These are phyloP conservation scores for Cubamyces lactineus DNA, from an alignment of 768 basidiomycete genomes.

Conservation along the genomic window DNA sequence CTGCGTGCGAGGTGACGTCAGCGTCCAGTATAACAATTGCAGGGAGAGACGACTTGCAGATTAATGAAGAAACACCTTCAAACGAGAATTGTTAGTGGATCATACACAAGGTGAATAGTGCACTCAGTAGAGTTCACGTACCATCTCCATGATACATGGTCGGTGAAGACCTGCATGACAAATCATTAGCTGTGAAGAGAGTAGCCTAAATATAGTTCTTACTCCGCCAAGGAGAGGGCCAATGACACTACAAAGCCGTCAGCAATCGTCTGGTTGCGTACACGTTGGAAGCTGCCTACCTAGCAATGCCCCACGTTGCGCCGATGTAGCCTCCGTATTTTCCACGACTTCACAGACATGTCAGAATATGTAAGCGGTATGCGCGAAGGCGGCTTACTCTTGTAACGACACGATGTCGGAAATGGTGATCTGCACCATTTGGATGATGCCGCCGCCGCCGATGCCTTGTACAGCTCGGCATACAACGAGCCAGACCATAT, in stretches of 20 bases:
- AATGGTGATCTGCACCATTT: conserved; percentile 76
- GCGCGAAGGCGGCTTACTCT: conserved; percentile 51
- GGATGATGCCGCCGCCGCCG: conserved; percentile 80
- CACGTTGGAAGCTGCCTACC: conserved; percentile 33
- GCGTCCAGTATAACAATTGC: background rate
- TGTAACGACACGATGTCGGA: conserved; percentile 82
- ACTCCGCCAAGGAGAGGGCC: conserved; percentile 86
- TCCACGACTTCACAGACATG: conserved; percentile 55
- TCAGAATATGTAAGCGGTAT: background rate
- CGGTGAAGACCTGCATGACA: conserved; percentile 58
- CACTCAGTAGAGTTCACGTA: conserved; percentile 28
- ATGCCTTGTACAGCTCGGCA: conserved; percentile 82
- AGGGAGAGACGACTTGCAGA: conserved; percentile 45
- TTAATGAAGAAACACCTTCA: conserved; percentile 78
- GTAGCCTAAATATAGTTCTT: conserved; percentile 33
- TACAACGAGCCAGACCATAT: conserved; percentile 75
- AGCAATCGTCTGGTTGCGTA: background rate
- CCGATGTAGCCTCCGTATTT: conserved; percentile 76
- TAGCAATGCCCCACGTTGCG: conserved; percentile 79
- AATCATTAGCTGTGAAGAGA: background rate
- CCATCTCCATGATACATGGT: conserved; percentile 84
- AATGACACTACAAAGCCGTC: conserved; percentile 47
- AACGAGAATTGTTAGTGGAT: background rate
- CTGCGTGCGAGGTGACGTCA: conserved; percentile 39
- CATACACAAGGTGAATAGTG: background rate